Evolutionary conservation across 129 eudicot genomes (phyloP).

Genomic region (Kitagawia praeruptora): DNA sequence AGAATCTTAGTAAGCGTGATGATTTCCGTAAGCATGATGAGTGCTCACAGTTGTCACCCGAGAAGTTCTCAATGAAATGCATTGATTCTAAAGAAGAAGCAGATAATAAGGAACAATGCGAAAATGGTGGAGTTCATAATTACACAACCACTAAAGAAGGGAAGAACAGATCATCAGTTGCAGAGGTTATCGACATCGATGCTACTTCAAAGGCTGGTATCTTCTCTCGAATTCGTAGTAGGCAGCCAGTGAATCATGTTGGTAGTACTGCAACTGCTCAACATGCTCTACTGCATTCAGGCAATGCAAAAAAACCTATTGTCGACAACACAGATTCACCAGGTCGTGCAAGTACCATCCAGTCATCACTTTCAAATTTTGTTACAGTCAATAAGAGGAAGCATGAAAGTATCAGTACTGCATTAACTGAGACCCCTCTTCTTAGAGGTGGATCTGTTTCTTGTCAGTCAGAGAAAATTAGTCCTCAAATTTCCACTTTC

Average conservation of each 20-base stretch:
- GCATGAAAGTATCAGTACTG: conserved; percentile 51
- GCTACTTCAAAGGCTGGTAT: conserved; percentile 22
- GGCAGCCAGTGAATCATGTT: conserved; percentile 15
- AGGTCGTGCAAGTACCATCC: conserved; percentile 30
- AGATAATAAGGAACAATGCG: conserved; percentile 16
- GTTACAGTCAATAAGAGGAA: conserved; percentile 69
- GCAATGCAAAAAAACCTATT: conserved; percentile 21
- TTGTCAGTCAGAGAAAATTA: conserved; percentile 23
- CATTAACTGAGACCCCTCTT: conserved; percentile 74
- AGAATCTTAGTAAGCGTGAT: conserved; percentile 25
- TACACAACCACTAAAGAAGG: no score
- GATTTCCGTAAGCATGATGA: conserved; percentile 10
- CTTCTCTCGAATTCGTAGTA: conserved; percentile 18
- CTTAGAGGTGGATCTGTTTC: conserved; percentile 56
- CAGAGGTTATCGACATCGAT: conserved; percentile 18
- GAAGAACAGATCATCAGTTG: conserved; percentile 23
- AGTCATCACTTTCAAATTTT: conserved; percentile 64
- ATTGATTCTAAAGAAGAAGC: conserved; percentile 22
- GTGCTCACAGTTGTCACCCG: conserved; percentile 20
- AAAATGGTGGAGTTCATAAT: conserved; percentile 7
- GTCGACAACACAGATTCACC: conserved; percentile 18
- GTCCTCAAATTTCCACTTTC: conserved; percentile 14
- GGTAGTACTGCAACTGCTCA: conserved; percentile 20
- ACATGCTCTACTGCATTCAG: conserved; percentile 17
- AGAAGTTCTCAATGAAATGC: conserved; percentile 23